Conservation (phyloP, 2,329 filamentous ascomycete genomes). For the Claviceps africana region DNA sequence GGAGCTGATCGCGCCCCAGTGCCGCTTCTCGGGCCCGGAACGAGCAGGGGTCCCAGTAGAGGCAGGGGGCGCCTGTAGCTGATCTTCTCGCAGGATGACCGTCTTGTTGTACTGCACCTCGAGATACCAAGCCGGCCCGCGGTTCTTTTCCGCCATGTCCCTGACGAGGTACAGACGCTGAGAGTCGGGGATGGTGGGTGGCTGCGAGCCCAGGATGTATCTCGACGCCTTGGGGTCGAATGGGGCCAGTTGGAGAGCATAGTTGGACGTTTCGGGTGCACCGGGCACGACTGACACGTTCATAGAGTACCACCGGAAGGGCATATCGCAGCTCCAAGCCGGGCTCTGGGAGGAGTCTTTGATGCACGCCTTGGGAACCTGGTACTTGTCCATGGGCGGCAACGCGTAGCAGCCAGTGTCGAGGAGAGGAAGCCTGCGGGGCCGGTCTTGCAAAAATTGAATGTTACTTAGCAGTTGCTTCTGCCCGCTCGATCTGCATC, state of each 20-base stretch:
- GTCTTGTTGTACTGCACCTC: slow-evolving; percentile 40
- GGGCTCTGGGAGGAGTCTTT: slow-evolving; percentile 36
- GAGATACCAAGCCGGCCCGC: slow-evolving; percentile 43
- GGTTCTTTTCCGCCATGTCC: slow-evolving; percentile 32
- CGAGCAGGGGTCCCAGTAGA: slow-evolving; percentile 4
- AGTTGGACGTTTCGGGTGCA: slow-evolving; percentile 20
- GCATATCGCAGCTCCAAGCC: slow-evolving; percentile 51
- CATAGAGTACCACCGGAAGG: slow-evolving; percentile 30
- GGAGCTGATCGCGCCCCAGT: slow-evolving; percentile 8
- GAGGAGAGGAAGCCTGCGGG: slow-evolving; percentile 36
- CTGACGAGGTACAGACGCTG: slow-evolving; percentile 32
- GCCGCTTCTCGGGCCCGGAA: slow-evolving; percentile 14
- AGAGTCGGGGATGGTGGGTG: slow-evolving; percentile 28
- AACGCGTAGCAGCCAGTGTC: slow-evolving; percentile 42
- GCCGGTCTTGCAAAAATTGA: slow-evolving; percentile 33
- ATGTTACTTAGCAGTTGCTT: slow-evolving; percentile 30
- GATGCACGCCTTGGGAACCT: slow-evolving; percentile 42
- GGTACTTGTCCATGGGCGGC: slow-evolving; percentile 36
- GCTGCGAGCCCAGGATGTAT: slow-evolving; percentile 41
- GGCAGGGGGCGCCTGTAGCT: slow-evolving; percentile 11
- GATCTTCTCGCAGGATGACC: slow-evolving; percentile 34
- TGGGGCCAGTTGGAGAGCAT: slow-evolving; percentile 25
- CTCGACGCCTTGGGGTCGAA: slow-evolving; percentile 24
- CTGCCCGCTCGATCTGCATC: slow-evolving; percentile 10
- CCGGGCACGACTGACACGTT: slow-evolving; percentile 20